Base-by-base conservation (phyloP, 208 protist genomes). In the Trypanosoma avium region DNA sequence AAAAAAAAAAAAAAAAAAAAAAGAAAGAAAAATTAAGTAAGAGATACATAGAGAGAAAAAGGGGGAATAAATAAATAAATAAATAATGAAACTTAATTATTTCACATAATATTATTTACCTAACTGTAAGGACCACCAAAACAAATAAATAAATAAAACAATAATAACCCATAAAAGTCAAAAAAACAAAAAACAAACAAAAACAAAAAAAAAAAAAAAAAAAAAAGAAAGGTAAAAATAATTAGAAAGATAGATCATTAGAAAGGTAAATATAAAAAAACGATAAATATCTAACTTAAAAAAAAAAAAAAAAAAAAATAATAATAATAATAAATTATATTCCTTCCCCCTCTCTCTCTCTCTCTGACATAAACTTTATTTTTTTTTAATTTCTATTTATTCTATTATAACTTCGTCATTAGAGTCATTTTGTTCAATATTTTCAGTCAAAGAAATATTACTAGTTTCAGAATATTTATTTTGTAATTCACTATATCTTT, bases 121-220 rank as follows among this genome's bases (percentile, higher is more conserved):
- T n/a, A n/a, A n/a, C n/a, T n/a, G n/a, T n/a, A n/a, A n/a, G n/a
- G n/a, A n/a, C n/a, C n/a, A n/a, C n/a, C n/a, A n/a, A n/a, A n/a
- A n/a, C n/a, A n/a, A n/a, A n/a, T n/a, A n/a, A n/a, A n/a, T n/a
- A 53, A 53, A 7, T 40, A 63, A 49, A 50, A 15, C 15, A 52
- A 45, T 38, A 57, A 24, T 40, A 57, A 53, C 15, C 19, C 26
- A n/a, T 22, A 48, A 27, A 9, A 52, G 17, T n/a, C 27, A 63
- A 40, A 56, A 19, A 6, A n/a, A 47, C 8, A 65, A 13, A 33
- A 42, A 36, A 19, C 26, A 52, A 9, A 58, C 4, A 29, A 62
- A 40, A 45, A 73, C 53, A 50, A 58, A n/a, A 55, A 55, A 55
- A 58, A 55, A 63, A n/a, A n/a, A 61, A 50, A 22, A 43, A 58